These are phyloP conservation scores for Eragrostis nindensis DNA, from an alignment of 176 grass and related monocot genomes.

Conservation along the genomic window DNA sequence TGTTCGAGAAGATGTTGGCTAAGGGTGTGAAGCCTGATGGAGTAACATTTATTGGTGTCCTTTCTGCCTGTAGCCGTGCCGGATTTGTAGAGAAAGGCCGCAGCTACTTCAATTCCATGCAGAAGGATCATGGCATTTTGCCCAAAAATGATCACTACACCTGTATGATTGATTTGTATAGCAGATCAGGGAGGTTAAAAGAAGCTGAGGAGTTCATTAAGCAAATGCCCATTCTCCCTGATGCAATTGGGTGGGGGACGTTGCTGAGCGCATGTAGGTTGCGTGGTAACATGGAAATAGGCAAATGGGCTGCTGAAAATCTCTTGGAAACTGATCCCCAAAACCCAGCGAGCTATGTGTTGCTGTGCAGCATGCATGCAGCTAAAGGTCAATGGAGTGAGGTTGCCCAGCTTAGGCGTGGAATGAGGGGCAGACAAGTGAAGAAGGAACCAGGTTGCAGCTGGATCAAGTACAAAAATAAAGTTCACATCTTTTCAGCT, in stretches of 20 bases:
- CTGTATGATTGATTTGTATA: constrained; percentile 83
- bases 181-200: constrained; percentile 65
- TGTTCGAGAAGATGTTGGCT: constrained; percentile 67
- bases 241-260: constrained; percentile 68
- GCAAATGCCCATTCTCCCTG: constrained; percentile 59
- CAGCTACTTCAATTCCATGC: constrained; percentile 65
- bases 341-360: constrained; percentile 70
- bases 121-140: constrained; percentile 52
- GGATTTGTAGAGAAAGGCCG: constrained; percentile 67
- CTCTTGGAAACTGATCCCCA: constrained; percentile 65
- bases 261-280: constrained; percentile 65
- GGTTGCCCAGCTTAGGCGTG: constrained; percentile 61
- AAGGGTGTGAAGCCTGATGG: constrained; percentile 62
- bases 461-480: constrained; percentile 83
- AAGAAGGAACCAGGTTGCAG: constrained; percentile 87
- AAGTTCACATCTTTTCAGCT: constrained; percentile 79
- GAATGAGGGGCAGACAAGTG: constrained; percentile 68
- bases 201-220: constrained; percentile 73
- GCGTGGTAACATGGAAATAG: constrained; percentile 62
- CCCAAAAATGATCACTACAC: constrained; percentile 64
- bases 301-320: constrained; percentile 75
- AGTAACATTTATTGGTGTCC: constrained; percentile 70
- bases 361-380: constrained; percentile 68
- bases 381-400: constrained; percentile 66
- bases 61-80: constrained; percentile 72